These are phyloP conservation scores for Grammothele lineata DNA, from an alignment of 768 basidiomycete genomes.

Conservation along the genomic window DNA sequence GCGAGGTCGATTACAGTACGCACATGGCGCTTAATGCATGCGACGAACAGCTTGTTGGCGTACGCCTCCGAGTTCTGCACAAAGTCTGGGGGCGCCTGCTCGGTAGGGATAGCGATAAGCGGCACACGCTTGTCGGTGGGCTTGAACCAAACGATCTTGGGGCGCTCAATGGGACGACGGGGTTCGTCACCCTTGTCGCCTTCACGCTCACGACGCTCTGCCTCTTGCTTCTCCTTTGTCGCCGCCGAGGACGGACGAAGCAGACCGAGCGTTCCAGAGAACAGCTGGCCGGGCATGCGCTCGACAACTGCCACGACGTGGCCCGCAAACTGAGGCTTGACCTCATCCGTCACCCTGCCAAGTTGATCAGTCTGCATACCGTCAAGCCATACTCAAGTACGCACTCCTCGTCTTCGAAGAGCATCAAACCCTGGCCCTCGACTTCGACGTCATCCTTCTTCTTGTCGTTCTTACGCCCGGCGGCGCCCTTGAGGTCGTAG, in stretches of 20 bases:
- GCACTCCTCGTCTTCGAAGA: conserved; percentile 97
- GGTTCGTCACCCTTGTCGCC: conserved; percentile 88
- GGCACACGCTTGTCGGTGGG: conserved; percentile 99
- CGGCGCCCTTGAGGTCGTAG: conserved; percentile 75
- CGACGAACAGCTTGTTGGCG: conserved; percentile 88
- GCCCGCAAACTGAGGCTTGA: conserved; percentile 97
- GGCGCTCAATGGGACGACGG: conserved; percentile 79
- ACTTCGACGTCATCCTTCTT: conserved; percentile 99
- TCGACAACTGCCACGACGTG: conserved; percentile 99
- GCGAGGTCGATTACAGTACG: conserved; percentile 27
- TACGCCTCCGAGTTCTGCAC: conserved; percentile 92
- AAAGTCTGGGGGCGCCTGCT: conserved; percentile 95
- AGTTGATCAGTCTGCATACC: conserved; percentile 11
- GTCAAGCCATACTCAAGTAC: too few relatives aligned
- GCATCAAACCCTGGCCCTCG: conserved; percentile 93
- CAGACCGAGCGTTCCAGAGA: conserved; percentile 94
- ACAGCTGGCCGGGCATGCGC: conserved; percentile 97
- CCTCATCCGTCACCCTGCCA: conserved; percentile 88
- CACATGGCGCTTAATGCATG: conserved; percentile 97
- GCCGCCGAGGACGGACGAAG: conserved; percentile 94
- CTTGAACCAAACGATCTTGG: conserved; percentile 99
- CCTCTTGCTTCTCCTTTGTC: conserved; percentile 98
- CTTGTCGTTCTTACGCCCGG: conserved; percentile 92
- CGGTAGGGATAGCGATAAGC: conserved; percentile 96
- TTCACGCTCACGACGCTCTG: conserved; percentile 94